Evolutionary conservation across 768 basidiomycete species (phyloP), one percentile per base, ranked within the genome.

Genomic region (Lepiota brunneoincarnata): DNA sequence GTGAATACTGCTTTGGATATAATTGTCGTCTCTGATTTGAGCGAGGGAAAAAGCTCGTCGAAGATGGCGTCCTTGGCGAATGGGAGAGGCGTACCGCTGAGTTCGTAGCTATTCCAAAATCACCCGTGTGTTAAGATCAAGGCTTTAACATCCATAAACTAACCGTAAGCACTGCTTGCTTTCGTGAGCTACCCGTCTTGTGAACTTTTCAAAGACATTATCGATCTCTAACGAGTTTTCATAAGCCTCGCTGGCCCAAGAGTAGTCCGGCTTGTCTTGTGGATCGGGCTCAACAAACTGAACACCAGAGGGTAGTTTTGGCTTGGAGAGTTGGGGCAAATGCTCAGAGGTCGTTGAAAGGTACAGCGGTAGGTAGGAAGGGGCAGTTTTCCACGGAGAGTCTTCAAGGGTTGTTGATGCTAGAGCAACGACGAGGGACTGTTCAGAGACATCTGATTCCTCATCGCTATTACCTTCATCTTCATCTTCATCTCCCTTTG

Each of bases 101-200:
- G 75, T 42, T 97, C 93, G 64, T 98, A 98, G 49, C 93, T 94
- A 62, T 48, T 51, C 39, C 43, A 44, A 24, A 57, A 43, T n/a
- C 20, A 34, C 37, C 34, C n/a, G 4, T 40, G 47, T n/a, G 51
- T 18, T 7, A 45, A 10, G 31, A 31, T 26, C 23, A 38, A 17
- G 11, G 35, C 23, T 15, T 47, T 31, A 21, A 3, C 42, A 36
- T 45, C 4, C 56, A 54, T 34, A 38, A 20, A 74, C 83, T 47
- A 54, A 94, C 93, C 96, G 79, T 44, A 98, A 72, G 59, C 94
- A 95, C 66, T 98, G 96, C 59, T 87, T 81, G 21, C 86, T 85
- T 63, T 87, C 84, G 57, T 80, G 75, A 37, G 71, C 75, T 10
- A 92, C 81, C 31, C 93, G 77, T 62, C 83, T 82, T 48, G 82